A percentile compares a stretch with the other conserved stretches of the same genome.
These are phyloP conservation scores for Blastobotrys muscicola DNA, from an alignment of 805 yeast genomes.

Conservation along the genomic window DNA sequence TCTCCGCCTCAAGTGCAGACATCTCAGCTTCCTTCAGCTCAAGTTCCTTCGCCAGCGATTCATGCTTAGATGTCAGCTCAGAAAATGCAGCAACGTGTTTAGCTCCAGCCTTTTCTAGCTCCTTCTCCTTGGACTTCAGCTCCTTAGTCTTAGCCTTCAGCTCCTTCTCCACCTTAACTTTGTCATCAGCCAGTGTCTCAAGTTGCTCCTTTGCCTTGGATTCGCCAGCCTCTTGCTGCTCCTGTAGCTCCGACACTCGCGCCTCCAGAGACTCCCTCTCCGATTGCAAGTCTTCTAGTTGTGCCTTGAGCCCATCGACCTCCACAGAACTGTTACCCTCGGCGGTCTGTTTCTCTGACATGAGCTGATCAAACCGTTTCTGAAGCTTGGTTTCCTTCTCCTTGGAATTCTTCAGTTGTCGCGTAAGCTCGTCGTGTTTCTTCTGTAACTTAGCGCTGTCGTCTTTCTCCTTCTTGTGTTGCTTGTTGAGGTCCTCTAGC, in stretches of 20 bases:
- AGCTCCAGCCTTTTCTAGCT: not conserved
- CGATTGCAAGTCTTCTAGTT: not conserved
- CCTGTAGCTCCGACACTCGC: not conserved
- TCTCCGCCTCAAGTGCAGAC: too few species aligned
- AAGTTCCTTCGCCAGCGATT: not conserved
- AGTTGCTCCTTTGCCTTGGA: not conserved
- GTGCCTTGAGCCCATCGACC: not conserved
- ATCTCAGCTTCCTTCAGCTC: not conserved
- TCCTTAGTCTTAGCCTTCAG: slow-evolving; percentile 4
- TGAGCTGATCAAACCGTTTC: too few species aligned
- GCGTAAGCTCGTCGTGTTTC: slow-evolving; percentile 4
- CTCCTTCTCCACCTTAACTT: not conserved
- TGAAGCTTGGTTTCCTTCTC: too few species aligned
- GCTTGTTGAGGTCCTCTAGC: not conserved
- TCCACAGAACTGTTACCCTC: too few species aligned
- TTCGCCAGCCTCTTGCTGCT: not conserved
- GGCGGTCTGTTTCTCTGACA: too few species aligned
- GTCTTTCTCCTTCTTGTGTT: not conserved
- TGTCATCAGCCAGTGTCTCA: not conserved
- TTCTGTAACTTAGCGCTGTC: not conserved
- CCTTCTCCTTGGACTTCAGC: slow-evolving; percentile 1
- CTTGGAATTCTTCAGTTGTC: too few species aligned
- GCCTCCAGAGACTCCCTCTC: not conserved
- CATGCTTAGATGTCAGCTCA: not conserved
- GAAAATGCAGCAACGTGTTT: not conserved